Conservation (phyloP, 352 stramenopile genomes). For the Pelagophyceae sp. region DNA sequence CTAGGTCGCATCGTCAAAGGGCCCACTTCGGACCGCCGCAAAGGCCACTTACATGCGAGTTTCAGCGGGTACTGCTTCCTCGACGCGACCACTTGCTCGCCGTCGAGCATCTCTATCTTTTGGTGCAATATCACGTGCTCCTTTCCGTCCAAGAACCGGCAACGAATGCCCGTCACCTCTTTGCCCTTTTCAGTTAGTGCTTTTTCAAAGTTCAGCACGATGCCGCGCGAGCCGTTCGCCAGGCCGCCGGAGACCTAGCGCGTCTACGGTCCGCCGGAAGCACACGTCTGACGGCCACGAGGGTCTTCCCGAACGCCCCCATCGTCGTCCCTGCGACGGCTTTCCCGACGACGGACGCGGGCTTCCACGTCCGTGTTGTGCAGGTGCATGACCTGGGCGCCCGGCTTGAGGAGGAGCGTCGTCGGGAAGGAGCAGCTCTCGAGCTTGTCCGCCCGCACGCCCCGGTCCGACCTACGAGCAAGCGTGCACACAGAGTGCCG, state of each 20-base stretch:
- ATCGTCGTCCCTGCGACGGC: conserved; percentile 17
- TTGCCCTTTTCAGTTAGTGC: neutral
- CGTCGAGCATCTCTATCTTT: neutral
- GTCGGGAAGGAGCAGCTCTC: conserved; percentile 26
- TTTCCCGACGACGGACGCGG: no score
- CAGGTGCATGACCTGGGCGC: conserved; percentile 71
- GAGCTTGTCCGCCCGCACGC: conserved; percentile 1
- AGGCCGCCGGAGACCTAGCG: no score
- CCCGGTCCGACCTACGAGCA: no score
- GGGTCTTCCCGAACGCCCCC: no score
- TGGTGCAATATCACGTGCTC: neutral
- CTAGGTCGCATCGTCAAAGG: no score
- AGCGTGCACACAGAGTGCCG: no score
- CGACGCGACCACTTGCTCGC: neutral
- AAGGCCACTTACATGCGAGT: no score
- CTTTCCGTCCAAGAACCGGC: neutral
- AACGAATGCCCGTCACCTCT: neutral
- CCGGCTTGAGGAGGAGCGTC: conserved; percentile 29
- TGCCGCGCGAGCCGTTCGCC: conserved; percentile 73
- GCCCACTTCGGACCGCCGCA: no score
- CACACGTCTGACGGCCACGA: no score
- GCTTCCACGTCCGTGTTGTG: conserved; percentile 62
- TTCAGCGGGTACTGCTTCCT: neutral
- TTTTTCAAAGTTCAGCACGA: conserved; percentile 60
- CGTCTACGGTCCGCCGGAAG: no score